Percentiles rank a stretch among this genome's conserved stretches.
Evolutionary conservation across 2,329 filamentous ascomycete genomes (phyloP).

Genomic region (Monilinia vaccinii-corymbosi): DNA sequence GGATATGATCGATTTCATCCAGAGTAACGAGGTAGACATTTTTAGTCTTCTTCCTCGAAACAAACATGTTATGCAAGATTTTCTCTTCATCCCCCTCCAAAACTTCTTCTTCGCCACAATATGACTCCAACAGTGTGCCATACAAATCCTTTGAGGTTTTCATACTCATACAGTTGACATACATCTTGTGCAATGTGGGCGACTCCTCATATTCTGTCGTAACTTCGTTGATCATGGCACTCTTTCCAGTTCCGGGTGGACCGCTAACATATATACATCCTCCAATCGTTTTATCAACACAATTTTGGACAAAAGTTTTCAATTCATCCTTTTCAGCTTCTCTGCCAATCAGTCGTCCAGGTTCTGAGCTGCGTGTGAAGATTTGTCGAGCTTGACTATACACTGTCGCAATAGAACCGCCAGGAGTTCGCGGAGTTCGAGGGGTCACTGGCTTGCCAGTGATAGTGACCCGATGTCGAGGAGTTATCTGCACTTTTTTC

Average conservation of each 20-base stretch:
- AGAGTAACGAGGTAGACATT: constrained; percentile 73
- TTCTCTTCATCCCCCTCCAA: constrained; percentile 59
- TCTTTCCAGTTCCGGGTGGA: constrained; percentile 93
- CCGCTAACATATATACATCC: constrained; percentile 94
- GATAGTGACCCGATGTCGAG: constrained; percentile 74
- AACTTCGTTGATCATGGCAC: constrained; percentile 79
- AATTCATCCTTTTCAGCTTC: constrained; percentile 53
- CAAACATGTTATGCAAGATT: constrained; percentile 61
- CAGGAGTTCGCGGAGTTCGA: constrained; percentile 66
- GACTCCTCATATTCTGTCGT: constrained; percentile 48
- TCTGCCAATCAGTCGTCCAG: constrained; percentile 28
- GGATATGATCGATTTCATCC: constrained; percentile 90
- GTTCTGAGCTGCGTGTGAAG: constrained; percentile 55
- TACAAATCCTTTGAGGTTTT: constrained; percentile 83
- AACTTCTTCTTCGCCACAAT: constrained; percentile 50
- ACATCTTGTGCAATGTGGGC: constrained; percentile 54
- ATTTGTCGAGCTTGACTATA: constrained; percentile 83
- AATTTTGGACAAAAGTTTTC: constrained; percentile 56
- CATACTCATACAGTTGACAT: constrained; percentile 96
- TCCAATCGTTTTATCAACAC: constrained; percentile 49
- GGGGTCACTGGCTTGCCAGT: constrained; percentile 67
- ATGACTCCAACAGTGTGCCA: constrained; percentile 62
- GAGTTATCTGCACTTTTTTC: constrained; percentile 62
- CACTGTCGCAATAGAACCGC: constrained; percentile 56
- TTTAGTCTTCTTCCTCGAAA: constrained; percentile 45